A percentile compares a stretch with the other conserved stretches of the same genome.
These are phyloP conservation scores for Elongisporangium prolatum DNA, from an alignment of 352 stramenopile genomes.

Conservation along the genomic window DNA sequence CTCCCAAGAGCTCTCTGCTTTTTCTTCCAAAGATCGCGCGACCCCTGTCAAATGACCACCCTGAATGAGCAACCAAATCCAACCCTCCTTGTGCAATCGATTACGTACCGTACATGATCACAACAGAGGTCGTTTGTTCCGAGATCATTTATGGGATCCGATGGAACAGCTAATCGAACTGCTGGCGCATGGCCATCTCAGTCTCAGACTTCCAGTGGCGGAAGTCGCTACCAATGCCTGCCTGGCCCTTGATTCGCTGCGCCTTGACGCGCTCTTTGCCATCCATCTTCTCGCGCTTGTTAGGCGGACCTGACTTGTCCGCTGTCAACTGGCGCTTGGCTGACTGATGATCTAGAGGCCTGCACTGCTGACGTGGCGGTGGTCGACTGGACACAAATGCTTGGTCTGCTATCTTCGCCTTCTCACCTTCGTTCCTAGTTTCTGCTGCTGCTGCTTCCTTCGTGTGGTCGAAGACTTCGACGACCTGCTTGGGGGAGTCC, in stretches of 20 bases:
- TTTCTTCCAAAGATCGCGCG: slow-evolving; percentile 9
- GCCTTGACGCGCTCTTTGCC: slow-evolving; percentile 74
- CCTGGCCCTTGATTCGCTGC: slow-evolving; percentile 64
- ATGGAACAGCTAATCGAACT: slow-evolving; percentile 46
- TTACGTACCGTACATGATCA: neutral
- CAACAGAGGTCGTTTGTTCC: neutral
- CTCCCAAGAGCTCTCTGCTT: neutral
- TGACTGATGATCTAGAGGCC: neutral
- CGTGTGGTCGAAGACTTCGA: slow-evolving; percentile 29
- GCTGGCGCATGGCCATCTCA: slow-evolving; percentile 75
- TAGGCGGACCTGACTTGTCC: neutral
- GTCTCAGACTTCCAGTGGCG: slow-evolving; percentile 71
- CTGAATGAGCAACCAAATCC: neutral
- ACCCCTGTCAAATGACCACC: slow-evolving; percentile 2
- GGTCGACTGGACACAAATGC: neutral
- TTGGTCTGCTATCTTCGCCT: neutral
- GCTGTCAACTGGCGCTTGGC: neutral
- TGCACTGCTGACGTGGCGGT: neutral
- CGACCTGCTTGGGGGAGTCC: slow-evolving; percentile 5
- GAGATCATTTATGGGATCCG: neutral
- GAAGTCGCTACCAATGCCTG: slow-evolving; percentile 76
- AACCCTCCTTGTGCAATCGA: neutral
- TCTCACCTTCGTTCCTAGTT: slow-evolving; percentile 1
- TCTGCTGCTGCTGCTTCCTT: slow-evolving; percentile 12
- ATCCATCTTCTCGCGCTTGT: slow-evolving; percentile 32